Evolutionary conservation across 257 asterid genomes (phyloP), one percentile per base, ranked within the genome.

Genomic region (Cruciata laevipes): DNA sequence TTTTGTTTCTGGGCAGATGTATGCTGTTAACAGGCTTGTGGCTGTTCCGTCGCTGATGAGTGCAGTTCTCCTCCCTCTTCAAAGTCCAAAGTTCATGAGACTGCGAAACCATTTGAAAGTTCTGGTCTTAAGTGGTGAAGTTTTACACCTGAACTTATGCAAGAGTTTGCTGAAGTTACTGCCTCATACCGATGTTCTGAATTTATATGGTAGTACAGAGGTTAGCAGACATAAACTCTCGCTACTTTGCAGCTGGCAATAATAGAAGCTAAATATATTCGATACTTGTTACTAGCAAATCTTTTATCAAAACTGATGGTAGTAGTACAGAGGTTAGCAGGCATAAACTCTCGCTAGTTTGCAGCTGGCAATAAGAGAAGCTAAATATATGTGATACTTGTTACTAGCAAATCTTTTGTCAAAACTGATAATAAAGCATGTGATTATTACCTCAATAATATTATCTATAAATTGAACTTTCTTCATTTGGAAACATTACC

Each of bases 191-290:
- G 68, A 76, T 63, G 72, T 93, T 76, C 83, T 90, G 81, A 93
- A 93, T 83, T 75, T 90, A 69, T 93, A 93, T 69, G 98, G 98
- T 70, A 89, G 98, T 85, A 89, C 98, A 25, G 98, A 89, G 98
- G 98, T 93, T 67, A 84, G 86, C 71, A 16, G 73, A 64, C 65
- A 52, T 27, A 27, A 27, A 51, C 32, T 63, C 53, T 61, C 37
- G 30, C 57, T 66, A 1, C 52, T 71, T 66, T 60, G 51, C 18
- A 37, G 68, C 38, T 32, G 20, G 30, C 61, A 51, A 37, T 23
- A 27, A 25, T 35, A 37, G 20, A 33, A 57, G 8, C 57, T 63
- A 69, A 17, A 63, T 59, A 21, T 59, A 23, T 42, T 7, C 25
- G 61, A 25, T 52, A 23, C 38, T 51, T 37, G 16, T 49, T 51